Percentiles rank a stretch among this genome's conserved stretches.
phyloP scores from a whole-genome alignment of 306 rosid species.

The Inga leiocalycina region DNA sequence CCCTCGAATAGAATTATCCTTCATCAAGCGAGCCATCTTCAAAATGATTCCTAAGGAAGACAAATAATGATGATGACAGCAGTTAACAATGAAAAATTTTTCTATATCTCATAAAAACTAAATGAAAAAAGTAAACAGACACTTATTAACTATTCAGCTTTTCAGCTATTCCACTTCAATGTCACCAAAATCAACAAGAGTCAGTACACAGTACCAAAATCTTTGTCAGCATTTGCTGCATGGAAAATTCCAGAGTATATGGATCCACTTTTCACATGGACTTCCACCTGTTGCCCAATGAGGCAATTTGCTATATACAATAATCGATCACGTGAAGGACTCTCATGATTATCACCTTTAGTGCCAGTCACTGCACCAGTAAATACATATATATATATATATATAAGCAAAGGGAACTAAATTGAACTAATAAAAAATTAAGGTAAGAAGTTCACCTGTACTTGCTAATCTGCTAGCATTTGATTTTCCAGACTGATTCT shows the following conservation, averaged over 20 bases:
- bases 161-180: slow-evolving; percentile 17
- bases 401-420: slow-evolving; percentile 29
- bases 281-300: slow-evolving; percentile 86
- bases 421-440: slow-evolving; percentile 19
- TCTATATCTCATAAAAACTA: background rate
- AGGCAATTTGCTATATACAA: slow-evolving; percentile 67
- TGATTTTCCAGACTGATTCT: slow-evolving; percentile 61
- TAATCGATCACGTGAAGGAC: slow-evolving; percentile 75
- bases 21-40: slow-evolving; percentile 87
- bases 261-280: slow-evolving; percentile 84
- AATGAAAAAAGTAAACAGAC: slow-evolving; percentile 23
- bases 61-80: slow-evolving; percentile 20
- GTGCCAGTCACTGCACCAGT: slow-evolving; percentile 54
- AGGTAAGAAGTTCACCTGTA: slow-evolving; percentile 47
- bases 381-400: slow-evolving; percentile 2
- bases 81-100: background rate
- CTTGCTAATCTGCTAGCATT: slow-evolving; percentile 57
- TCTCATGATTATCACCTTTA: slow-evolving; percentile 57
- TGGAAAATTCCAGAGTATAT: slow-evolving; percentile 88
- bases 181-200: slow-evolving; percentile 27
- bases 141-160: slow-evolving; percentile 3
- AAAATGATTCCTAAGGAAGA: slow-evolving; percentile 65
- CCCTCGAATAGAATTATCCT: slow-evolving; percentile 66
- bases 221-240: slow-evolving; percentile 72
- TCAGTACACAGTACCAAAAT: slow-evolving; percentile 64